Evolutionary conservation across 306 rosid species (phyloP), one percentile per base, ranked within the genome.

Genomic region (Dalbergia cochinchinensis): DNA sequence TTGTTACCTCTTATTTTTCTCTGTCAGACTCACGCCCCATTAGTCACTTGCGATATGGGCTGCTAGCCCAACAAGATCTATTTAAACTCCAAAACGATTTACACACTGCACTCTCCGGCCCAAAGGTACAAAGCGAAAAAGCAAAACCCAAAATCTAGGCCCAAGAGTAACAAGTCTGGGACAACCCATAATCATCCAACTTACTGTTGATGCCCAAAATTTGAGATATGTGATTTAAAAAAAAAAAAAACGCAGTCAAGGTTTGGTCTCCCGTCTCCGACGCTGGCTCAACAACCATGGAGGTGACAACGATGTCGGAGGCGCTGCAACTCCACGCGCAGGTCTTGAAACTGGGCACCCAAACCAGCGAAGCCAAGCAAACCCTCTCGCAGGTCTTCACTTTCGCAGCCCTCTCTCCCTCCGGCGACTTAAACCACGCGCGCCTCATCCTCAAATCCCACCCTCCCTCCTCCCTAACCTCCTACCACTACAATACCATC

Each of bases 261-360:
- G 47, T 42, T 42, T 42, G 47, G 47, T 8, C 47, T 42, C 48
- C 8, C 31, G 31, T 26, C 31, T 1, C 31, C 31, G 31, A 26
- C 31, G 31, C 31, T 26, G 3, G 1, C 31, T 26, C 31, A 26
- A 26, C 31, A 26, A 26, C 3, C 31, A 81, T 84, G 91, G 94
- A 90, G 80, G 68, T 90, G 44, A 77, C 55, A 50, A 76, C 76
- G 73, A 82, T 90, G 89, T 55, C 79, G 18, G 82, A 90, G 42
- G 92, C 89, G 35, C 81, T 88, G 73, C 94, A 90, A 77, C 65
- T 90, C 54, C 94, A 88, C 26, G 91, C 71, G 2, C 91, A 82
- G 62, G 22, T 83, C 0, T 48, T 85, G 18, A 90, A 90, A 81
- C 57, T 79, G 4, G 80, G 90, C 16, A 34, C 33, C 8, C 59